Base-by-base conservation (phyloP, 2,329 filamentous ascomycete species). In the Penicillium sp. region DNA sequence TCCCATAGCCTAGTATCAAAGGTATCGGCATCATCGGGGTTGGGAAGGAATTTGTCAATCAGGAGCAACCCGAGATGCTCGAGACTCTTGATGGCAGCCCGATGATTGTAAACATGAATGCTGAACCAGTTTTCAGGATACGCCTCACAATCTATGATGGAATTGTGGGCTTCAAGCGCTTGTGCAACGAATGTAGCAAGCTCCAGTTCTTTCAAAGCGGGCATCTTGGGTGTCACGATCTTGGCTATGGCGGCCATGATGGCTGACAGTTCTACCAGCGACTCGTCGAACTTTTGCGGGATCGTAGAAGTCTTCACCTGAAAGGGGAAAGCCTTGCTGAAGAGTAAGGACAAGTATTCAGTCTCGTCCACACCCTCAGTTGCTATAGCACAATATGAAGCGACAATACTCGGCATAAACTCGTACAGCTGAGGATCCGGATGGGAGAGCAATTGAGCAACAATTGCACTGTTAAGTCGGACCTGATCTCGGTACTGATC, bases 1-100 rank as follows among this genome's bases (percentile, higher is more conserved):
- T 93, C 92, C 94, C 94, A 99, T 12, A 97, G 77, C 52, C 95
- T 89, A 10, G 90, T 96, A 66, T 95, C 91, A 72, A 97, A 99
- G 12, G 81, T 82, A 65, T 96, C 93, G 0, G 91, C 90, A 61
- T 96, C 90, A 59, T 97, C 94, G 0, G 93, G 90, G 41, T 93
- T 81, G 0, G 95, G 94, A 2, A 99, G 77, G 66, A 93, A 93
- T 0, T 84, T 86, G 34, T 93, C 87, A n/a, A 91, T 81, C 54
- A 99, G 76, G 10, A 95, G 86, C 42, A 84, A 80, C 8, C 88
- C 87, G 8, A 97, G 77, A 62, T 94, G 90, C 65, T 95, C 88
- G 31, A 99, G 76, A 7, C 87, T 90, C 51, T 85, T 85, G 81
- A 97, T 90, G 1, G 89, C 89, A 16, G 91, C 93, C 66, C 90